Conservation (phyloP, 805 yeast species). For the Nakazawaea sp. region DNA sequence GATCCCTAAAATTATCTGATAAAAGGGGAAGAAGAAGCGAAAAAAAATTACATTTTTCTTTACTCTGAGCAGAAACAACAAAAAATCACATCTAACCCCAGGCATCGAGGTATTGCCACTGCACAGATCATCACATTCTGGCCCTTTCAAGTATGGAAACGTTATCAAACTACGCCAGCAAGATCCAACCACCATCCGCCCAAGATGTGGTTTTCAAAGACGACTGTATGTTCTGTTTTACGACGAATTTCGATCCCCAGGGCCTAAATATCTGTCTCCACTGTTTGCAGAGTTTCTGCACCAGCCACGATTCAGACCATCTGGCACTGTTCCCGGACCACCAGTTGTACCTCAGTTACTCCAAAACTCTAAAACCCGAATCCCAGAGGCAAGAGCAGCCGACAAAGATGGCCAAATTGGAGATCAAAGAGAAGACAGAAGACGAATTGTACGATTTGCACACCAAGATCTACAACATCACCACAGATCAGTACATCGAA, state of each 20-base stretch:
- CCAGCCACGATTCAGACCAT: slow-evolving; percentile 58
- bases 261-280: slow-evolving; percentile 74
- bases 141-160: too few species aligned
- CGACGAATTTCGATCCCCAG: slow-evolving; percentile 42
- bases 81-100: too few species aligned
- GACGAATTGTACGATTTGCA: slow-evolving; percentile 50
- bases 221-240: slow-evolving; percentile 86
- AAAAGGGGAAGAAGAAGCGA: too few species aligned
- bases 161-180: neutral
- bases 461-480: slow-evolving; percentile 33
- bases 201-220: slow-evolving; percentile 62
- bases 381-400: slow-evolving; percentile 24
- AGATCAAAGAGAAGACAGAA: slow-evolving; percentile 56
- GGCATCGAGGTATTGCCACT: too few species aligned
- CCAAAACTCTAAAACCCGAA: slow-evolving; percentile 40
- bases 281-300: slow-evolving; percentile 67
- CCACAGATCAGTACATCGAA: slow-evolving; percentile 18
- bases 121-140: too few species aligned
- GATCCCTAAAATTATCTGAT: too few species aligned
- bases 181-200: slow-evolving; percentile 18
- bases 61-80: too few species aligned
- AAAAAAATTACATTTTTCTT: too few species aligned
- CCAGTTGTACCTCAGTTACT: slow-evolving; percentile 50
- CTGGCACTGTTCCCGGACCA: slow-evolving; percentile 39
- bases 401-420: slow-evolving; percentile 54